Evolutionary conservation across 176 grass and related monocot species (phyloP).

Genomic region (Areca catechu): DNA sequence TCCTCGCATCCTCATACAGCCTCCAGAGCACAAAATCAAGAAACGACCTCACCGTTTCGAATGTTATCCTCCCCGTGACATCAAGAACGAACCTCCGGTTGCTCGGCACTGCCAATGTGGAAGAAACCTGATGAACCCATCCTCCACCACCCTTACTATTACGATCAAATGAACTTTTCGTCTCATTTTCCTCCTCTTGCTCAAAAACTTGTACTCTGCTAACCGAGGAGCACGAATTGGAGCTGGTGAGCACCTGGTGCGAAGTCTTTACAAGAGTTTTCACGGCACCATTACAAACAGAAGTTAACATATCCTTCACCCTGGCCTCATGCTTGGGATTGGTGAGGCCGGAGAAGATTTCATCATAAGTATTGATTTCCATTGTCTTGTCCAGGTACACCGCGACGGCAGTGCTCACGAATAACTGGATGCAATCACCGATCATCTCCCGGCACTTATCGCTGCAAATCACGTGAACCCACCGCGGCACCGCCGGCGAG

Average conservation of each 20-base stretch:
- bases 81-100: conserved; percentile 84
- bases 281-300: conserved; percentile 66
- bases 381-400: conserved; percentile 94
- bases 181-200: not conserved
- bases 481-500: conserved; percentile 29
- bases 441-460: conserved; percentile 45
- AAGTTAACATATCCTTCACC: conserved; percentile 71
- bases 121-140: conserved; percentile 64
- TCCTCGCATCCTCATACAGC: conserved; percentile 40
- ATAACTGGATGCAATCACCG: conserved; percentile 39
- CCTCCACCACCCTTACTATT: conserved; percentile 20
- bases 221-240: not conserved
- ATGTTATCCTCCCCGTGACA: conserved; percentile 91
- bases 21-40: conserved; percentile 90
- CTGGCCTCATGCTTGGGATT: conserved; percentile 61
- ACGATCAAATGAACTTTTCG: conserved; percentile 1
- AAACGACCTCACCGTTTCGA: conserved; percentile 85
- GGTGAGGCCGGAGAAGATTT: conserved; percentile 79
- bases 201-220: conserved; percentile 6
- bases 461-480: conserved; percentile 49
- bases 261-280: conserved; percentile 89
- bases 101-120: conserved; percentile 52
- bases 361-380: conserved; percentile 89
- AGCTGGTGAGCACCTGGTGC: conserved; percentile 34
- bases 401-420: conserved; percentile 60